Evolutionary conservation across 768 basidiomycete species (phyloP).

Genomic region (Gymnopilus junonius): DNA sequence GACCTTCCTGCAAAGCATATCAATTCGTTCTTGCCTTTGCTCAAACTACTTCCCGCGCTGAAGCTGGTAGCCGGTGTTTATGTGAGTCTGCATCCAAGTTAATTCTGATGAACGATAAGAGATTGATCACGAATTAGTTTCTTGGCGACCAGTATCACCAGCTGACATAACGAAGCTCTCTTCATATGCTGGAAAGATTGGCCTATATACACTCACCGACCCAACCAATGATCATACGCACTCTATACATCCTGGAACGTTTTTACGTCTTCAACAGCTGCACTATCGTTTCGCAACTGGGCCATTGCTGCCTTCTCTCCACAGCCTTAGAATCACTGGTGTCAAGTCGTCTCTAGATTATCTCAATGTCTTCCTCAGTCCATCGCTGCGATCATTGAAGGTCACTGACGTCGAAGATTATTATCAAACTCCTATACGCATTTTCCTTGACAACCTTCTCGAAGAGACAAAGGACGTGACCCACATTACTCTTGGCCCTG

Average conservation of each 20-base stretch:
- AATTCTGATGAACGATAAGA: background rate
- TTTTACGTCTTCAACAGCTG: background rate
- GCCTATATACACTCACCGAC: background rate
- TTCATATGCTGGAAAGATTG: background rate
- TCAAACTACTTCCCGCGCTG: background rate
- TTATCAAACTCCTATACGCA: background rate
- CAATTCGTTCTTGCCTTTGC: background rate
- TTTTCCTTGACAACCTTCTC: conserved; percentile 9
- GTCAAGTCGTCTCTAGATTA: background rate
- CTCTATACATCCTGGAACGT: background rate
- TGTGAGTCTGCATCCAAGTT: background rate
- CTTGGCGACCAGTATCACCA: background rate
- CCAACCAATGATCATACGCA: background rate
- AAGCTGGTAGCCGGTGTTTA: background rate
- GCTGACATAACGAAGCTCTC: background rate
- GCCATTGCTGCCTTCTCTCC: conserved; percentile 16
- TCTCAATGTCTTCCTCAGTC: conserved; percentile 10
- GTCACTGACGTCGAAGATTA: background rate
- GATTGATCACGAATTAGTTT: background rate
- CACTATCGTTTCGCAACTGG: background rate
- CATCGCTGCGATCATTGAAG: conserved; percentile 12
- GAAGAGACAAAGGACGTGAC: background rate
- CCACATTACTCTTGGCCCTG: conserved; percentile 3
- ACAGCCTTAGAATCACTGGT: conserved; percentile 5
- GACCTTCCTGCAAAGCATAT: too few relatives aligned